Evolutionary conservation across 352 stramenopile species (phyloP).

Genomic region (Bremia lactucae): DNA sequence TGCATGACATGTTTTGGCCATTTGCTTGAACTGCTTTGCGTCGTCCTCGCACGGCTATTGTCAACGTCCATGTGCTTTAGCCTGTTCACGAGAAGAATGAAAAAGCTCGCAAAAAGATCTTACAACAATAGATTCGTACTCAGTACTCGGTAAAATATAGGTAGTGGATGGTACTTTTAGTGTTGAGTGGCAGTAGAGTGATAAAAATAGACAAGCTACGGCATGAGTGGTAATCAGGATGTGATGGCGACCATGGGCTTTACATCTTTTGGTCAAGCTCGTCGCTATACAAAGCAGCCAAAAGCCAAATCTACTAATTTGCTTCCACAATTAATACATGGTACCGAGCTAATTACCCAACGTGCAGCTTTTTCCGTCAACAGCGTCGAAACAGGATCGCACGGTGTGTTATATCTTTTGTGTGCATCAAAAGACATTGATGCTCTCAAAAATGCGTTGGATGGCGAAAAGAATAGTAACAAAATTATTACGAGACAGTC

Average conservation of each 20-base stretch:
- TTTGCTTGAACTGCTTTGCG: too few relatives aligned
- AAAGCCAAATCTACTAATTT: neutral
- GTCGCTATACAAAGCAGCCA: neutral
- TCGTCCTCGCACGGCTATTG: conserved; percentile 14
- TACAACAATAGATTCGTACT: conserved; percentile 34
- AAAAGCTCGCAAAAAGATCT: conserved; percentile 8
- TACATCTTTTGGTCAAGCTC: conserved; percentile 37
- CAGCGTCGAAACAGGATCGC: conserved; percentile 7
- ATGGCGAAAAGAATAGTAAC: neutral
- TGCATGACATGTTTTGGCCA: conserved; percentile 6
- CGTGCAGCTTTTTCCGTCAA: neutral
- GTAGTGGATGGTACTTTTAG: conserved; percentile 16
- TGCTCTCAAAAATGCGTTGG: conserved; percentile 4
- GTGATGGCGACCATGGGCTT: conserved; percentile 48
- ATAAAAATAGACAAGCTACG: too few relatives aligned
- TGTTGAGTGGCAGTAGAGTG: too few relatives aligned
- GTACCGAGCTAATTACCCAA: conserved; percentile 22
- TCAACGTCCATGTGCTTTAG: too few relatives aligned
- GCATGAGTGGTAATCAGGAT: conserved; percentile 30
- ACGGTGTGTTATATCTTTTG: conserved; percentile 29
- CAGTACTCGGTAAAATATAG: conserved; percentile 30
- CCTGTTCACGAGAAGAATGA: too few relatives aligned
- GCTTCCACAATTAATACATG: conserved; percentile 25
- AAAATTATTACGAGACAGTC: neutral
- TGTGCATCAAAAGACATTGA: conserved; percentile 1